Base-by-base conservation (phyloP, 2,329 filamentous ascomycete species). In the Cladosporium sp. region DNA sequence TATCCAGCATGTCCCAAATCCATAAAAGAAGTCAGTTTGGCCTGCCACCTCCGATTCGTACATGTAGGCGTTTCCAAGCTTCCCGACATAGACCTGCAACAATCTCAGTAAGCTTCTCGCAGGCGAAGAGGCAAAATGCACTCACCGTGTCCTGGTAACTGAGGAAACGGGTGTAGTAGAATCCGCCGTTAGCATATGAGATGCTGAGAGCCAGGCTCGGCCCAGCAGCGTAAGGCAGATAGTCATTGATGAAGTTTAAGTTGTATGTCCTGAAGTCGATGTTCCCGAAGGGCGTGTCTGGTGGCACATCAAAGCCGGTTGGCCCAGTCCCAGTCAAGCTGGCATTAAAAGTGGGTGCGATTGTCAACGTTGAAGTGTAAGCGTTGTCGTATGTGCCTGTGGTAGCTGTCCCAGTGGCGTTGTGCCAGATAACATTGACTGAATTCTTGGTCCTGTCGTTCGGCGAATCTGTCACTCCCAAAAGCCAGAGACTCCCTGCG, bases 161-260 rank as follows among this genome's bases (percentile, higher is more conserved):
- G 61, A 83, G 83, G 59, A 86, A 80, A 0, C 82, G 80, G 43
- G 79, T 83, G 43, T 78, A 79, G 63, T 86, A 87, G 63, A 87
- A 86, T 0, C 82, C 81, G 0, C 81, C 77, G 62, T 86, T 86
- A 0, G 84, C 82, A 42, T 80, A 77, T 56, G 78, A 80, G 4
- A 85, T 73, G 14, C 77, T 80, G 6, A 86, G 61, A 0, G 83
- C 83, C 38, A 85, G 75, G 3, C 77, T 74, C 0, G 83, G 84
- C 0, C 82, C 82, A 34, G 73, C 73, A 1, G 77, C 67, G 53
- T 72, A 73, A 28, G 77, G 77, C 0, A 72, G 69, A 59, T 75
- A 83, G 42, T 79, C 74, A 59, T 87, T 87, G 16, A 77, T 71
- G 57, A 86, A 82, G 61, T 87, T 78, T 37, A 87, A 70, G 60